These are phyloP conservation scores for Colletotrichum coccodes DNA, from an alignment of 2,329 filamentous ascomycete genomes.

Conservation along the genomic window DNA sequence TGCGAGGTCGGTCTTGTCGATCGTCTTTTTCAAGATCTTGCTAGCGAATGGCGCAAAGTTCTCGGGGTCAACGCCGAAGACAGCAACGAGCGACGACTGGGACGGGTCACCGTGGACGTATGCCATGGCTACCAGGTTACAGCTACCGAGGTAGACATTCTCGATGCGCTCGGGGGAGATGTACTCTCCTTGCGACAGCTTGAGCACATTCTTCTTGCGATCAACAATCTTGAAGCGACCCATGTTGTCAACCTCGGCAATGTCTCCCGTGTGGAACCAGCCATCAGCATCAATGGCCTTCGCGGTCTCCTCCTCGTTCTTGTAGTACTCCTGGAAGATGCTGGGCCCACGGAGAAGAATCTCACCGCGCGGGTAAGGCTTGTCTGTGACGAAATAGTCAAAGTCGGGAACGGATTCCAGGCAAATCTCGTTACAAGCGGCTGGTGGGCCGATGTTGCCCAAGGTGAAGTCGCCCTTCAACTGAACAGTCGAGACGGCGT, in stretches of 20 bases:
- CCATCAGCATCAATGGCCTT: constrained; percentile 87
- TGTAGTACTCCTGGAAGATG: constrained; percentile 88
- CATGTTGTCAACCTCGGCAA: constrained; percentile 83
- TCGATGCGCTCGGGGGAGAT: constrained; percentile 97
- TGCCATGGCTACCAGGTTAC: constrained; percentile 79
- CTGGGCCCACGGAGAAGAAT: constrained; percentile 83
- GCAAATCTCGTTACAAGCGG: constrained; percentile 77
- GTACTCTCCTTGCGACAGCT: constrained; percentile 97
- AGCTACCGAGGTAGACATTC: constrained; percentile 89
- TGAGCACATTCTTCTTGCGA: constrained; percentile 98
- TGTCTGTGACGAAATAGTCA: constrained; percentile 90
- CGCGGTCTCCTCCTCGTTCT: constrained; percentile 86
- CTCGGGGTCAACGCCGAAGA: constrained; percentile 90
- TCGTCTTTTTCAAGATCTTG: constrained; percentile 76
- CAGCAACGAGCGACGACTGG: constrained; percentile 82
- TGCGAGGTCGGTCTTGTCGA: constrained; percentile 71
- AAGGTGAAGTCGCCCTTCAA: constrained; percentile 74
- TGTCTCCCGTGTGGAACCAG: constrained; percentile 98
- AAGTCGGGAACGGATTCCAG: constrained; percentile 91
- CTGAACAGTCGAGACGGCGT: constrained; percentile 81
- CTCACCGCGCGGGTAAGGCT: constrained; percentile 90
- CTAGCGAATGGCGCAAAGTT: constrained; percentile 84
- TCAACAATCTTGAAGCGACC: constrained; percentile 95
- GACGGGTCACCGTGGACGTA: constrained; percentile 92
- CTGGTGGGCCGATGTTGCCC: constrained; percentile 84